phyloP scores from a whole-genome alignment of 1,284 basidiomycete species.

The Ustilago sp. region DNA sequence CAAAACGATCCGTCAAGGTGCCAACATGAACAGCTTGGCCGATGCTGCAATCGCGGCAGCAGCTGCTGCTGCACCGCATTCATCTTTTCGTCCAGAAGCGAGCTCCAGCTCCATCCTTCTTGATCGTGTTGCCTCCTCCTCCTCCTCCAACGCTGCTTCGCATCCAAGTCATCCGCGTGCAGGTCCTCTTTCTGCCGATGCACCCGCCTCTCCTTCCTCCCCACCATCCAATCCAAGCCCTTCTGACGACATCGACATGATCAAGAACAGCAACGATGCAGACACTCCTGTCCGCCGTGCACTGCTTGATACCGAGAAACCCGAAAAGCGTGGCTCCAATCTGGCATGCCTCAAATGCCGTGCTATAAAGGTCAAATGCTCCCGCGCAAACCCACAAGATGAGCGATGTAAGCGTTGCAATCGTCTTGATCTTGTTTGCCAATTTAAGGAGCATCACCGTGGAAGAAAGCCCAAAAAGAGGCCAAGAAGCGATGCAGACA shows the following conservation, averaged over 20 bases:
- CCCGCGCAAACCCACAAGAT: conserved; percentile 37
- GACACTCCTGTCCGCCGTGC: conserved; percentile 39
- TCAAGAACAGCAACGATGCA: conserved; percentile 13
- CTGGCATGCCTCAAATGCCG: conserved; percentile 52
- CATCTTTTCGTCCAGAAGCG: conserved; percentile 16
- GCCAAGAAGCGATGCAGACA: conserved; percentile 34
- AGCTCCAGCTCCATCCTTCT: conserved; percentile 8
- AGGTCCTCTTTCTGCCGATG: conserved; percentile 9
- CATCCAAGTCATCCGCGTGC: background rate
- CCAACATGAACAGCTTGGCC: conserved; percentile 46
- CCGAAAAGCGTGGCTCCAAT: conserved; percentile 52
- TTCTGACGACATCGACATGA: conserved; percentile 23
- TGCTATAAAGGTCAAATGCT: conserved; percentile 54
- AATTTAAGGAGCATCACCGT: conserved; percentile 51
- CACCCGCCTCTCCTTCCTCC: conserved; percentile 2
- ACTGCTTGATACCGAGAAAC: conserved; percentile 44
- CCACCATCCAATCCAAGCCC: conserved; percentile 20
- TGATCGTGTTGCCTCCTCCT: conserved; percentile 12
- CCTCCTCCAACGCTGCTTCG: conserved; percentile 1
- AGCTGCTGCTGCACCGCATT: conserved; percentile 13
- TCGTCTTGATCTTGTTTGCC: conserved; percentile 48
- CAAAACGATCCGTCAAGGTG: background rate
- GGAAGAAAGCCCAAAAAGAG: conserved; percentile 53
- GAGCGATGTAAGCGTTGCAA: conserved; percentile 51
- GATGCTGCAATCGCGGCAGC: conserved; percentile 37